These are phyloP conservation scores for Coffea canephora DNA, from an alignment of 257 asterid genomes.

Conservation along the genomic window DNA sequence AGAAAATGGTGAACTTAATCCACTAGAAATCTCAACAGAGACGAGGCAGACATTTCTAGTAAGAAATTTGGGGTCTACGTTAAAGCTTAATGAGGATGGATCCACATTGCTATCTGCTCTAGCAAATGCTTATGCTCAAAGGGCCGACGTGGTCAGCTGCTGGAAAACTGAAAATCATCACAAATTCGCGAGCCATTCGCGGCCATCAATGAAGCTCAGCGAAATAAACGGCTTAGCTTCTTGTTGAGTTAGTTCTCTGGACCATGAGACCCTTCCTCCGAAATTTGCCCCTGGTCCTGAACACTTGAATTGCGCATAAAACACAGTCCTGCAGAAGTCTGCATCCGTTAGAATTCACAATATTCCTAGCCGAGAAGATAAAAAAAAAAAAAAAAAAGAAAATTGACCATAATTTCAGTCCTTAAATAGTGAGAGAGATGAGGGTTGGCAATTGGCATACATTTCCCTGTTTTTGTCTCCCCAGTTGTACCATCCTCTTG, in stretches of 20 bases:
- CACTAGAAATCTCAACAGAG: not conserved
- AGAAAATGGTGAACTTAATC: not conserved
- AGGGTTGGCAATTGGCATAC: constrained; percentile 34
- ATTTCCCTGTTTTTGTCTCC: constrained; percentile 89
- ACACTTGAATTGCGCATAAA: constrained; percentile 85
- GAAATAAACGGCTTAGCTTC: constrained; percentile 82
- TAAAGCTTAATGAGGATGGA: not conserved
- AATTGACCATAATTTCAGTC: not conserved
- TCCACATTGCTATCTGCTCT: not conserved
- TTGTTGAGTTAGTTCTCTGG: constrained; percentile 75
- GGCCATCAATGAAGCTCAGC: constrained; percentile 81
- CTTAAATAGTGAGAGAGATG: no score
- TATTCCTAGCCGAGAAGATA: no score
- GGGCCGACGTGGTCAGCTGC: not conserved
- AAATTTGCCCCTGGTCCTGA: constrained; percentile 79
- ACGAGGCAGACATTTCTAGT: not conserved
- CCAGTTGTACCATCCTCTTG: constrained; percentile 90
- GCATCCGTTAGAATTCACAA: not conserved
- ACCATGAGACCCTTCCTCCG: constrained; percentile 84
- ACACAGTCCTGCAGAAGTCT: constrained; percentile 64
- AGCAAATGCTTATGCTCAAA: not conserved
- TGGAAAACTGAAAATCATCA: constrained; percentile 19
- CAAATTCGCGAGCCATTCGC: constrained; percentile 58
- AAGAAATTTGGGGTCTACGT: not conserved
- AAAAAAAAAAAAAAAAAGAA: not conserved